phyloP scores from a whole-genome alignment of 495 filamentous ascomycete genomes.

The Neurospora hispaniola region DNA sequence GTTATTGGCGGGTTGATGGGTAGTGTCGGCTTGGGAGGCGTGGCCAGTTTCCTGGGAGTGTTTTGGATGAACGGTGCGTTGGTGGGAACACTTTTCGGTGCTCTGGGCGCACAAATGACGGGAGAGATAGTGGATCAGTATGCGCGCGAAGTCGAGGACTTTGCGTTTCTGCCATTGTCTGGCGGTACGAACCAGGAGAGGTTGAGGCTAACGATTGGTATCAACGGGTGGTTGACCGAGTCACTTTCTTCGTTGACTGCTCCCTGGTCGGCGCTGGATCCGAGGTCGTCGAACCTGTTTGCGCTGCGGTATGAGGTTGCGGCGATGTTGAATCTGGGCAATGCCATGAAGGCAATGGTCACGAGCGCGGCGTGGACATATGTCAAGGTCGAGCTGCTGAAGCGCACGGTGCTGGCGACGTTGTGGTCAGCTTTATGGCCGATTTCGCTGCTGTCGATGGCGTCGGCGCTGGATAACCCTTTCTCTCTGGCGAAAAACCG shows the following conservation, averaged over 20 bases:
- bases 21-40: slow-evolving; percentile 70
- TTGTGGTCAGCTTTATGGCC: slow-evolving; percentile 70
- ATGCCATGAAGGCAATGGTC: slow-evolving; percentile 55
- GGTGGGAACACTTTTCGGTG: slow-evolving; percentile 79
- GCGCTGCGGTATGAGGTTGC: slow-evolving; percentile 73
- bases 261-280: slow-evolving; percentile 66
- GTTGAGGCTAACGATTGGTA: slow-evolving; percentile 69
- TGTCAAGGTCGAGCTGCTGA: slow-evolving; percentile 61
- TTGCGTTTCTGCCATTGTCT: slow-evolving; percentile 68
- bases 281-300: slow-evolving; percentile 58
- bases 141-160: slow-evolving; percentile 77
- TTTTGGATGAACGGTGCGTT: slow-evolving; percentile 72
- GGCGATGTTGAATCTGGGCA: slow-evolving; percentile 62
- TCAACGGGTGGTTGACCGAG: slow-evolving; percentile 57
- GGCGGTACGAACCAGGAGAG: slow-evolving; percentile 23
- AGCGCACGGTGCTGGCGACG: slow-evolving; percentile 62
- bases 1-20: slow-evolving; percentile 85
- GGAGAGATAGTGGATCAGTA: slow-evolving; percentile 75
- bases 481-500: slow-evolving; percentile 68
- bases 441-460: slow-evolving; percentile 53
- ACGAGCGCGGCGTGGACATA: slow-evolving; percentile 60
- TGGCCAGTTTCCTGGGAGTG: slow-evolving; percentile 72
- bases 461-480: slow-evolving; percentile 68
- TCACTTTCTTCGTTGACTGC: slow-evolving; percentile 48
- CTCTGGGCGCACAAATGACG: slow-evolving; percentile 81